Evolutionary conservation across 2,329 filamentous ascomycete genomes (phyloP).

Genomic region (Stenocarpella maydis): DNA sequence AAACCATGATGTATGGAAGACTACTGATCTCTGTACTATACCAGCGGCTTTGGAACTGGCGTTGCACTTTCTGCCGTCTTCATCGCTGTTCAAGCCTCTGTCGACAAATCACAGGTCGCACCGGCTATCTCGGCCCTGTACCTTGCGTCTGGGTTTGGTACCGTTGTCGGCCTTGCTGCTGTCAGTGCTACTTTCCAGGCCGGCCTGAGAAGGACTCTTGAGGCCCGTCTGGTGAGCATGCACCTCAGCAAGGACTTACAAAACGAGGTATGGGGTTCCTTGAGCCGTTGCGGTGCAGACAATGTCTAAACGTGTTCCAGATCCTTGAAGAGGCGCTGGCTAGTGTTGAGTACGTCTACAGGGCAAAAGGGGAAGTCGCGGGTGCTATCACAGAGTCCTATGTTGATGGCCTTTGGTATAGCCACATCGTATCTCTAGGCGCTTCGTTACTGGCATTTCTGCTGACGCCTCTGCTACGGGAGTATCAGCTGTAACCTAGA

Average conservation of each 20-base stretch:
- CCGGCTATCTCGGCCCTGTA: conserved; percentile 53
- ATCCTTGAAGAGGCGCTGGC: conserved; percentile 45
- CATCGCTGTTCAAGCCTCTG: conserved; percentile 51
- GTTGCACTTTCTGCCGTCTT: conserved; percentile 52
- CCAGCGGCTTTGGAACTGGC: conserved; percentile 51
- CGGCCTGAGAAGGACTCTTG: conserved; percentile 38
- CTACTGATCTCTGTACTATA: background rate
- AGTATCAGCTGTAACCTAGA: conserved; percentile 40
- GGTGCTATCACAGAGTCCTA: conserved; percentile 45
- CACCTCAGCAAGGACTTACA: conserved; percentile 37
- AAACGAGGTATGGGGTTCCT: conserved; percentile 36
- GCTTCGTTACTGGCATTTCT: conserved; percentile 41
- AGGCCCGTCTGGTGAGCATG: conserved; percentile 38
- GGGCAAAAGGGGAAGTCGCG: conserved; percentile 39
- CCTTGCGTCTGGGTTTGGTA: conserved; percentile 47
- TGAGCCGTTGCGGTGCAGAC: background rate
- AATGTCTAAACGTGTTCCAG: conserved; percentile 34
- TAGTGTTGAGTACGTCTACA: conserved; percentile 45
- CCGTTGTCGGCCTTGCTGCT: conserved; percentile 49
- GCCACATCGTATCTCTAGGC: conserved; percentile 45
- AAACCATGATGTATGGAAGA: background rate
- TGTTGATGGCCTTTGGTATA: conserved; percentile 47
- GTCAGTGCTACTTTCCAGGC: conserved; percentile 48
- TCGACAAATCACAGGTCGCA: conserved; percentile 48
- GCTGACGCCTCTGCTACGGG: conserved; percentile 41